Base-by-base conservation (phyloP, 75 land plant genomes). In the Selaginella tamariscina region DNA sequence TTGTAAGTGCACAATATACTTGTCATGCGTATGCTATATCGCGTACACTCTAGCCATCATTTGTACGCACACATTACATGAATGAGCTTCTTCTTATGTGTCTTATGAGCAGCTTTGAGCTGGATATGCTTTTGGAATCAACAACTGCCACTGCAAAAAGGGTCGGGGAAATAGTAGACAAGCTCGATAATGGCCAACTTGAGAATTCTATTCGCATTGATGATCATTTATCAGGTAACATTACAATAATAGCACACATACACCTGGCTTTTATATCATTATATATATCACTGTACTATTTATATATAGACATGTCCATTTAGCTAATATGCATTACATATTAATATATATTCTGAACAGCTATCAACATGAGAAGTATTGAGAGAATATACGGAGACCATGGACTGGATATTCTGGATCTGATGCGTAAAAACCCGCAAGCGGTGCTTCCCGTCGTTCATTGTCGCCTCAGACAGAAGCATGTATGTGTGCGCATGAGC, bases 361-460 rank as follows among this genome's bases (percentile, higher is more conserved):
- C 62, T 30, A 55, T 72, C 27, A 65, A 66, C 56, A 24, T 72
- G 23, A 56, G 69, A 29, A 54, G 60, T 39, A 66, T 72, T 27
- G 74, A 72, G 29, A 66, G 74, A 21, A 72, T 72, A 33, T 72
- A 72, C 56, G 74, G 74, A 55, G 74, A 72, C 32, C 56, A 66
- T 72, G 74, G 64, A 20, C 22, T 65, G 0, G 74, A 72, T 30
- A 54, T 66, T 1, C 30, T 72, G 31, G 70, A 66, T 20, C 27
- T 44, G 29, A 21, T 66, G 33, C 54, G 70, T 22, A 56, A 72
- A 59, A 65, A 65, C 32, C 5, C 70, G n/a, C 9, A 56, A 54
- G 29, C 44, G 20, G 74, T 30, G n/a, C 29, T 72, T 2, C 68
- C 74, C 30, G 70, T 72, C 0, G 65, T 72, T 15, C 55, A 60